A percentile compares a stretch with the other conserved stretches of the same genome.
Conservation (phyloP, 805 yeast species). For the Lipomyces japonicus region DNA sequence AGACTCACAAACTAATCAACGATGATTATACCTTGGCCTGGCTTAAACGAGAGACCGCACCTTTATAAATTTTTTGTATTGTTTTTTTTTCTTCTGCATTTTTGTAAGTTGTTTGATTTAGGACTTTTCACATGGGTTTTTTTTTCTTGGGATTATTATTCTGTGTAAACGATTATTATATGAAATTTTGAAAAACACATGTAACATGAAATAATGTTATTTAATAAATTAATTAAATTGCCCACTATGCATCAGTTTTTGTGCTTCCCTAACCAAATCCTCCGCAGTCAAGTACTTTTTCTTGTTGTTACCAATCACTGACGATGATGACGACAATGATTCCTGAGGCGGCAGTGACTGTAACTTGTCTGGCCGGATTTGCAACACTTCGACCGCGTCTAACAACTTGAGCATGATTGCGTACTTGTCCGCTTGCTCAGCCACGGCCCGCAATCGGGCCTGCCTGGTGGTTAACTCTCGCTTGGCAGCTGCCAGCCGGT, state of each 20-base stretch:
- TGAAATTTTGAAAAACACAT: too few species aligned
- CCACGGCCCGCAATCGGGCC: conserved; percentile 59
- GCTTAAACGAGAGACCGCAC: conserved; percentile 61
- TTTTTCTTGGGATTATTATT: too few species aligned
- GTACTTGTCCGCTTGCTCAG: conserved; percentile 57
- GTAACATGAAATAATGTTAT: too few species aligned
- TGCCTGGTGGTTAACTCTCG: conserved; percentile 52
- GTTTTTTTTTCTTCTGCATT: too few species aligned
- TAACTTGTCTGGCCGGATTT: conserved; percentile 55
- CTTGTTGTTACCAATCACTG: too few species aligned
- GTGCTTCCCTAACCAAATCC: background rate
- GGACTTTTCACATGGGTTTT: too few species aligned
- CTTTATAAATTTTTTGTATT: background rate
- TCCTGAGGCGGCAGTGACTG: too few species aligned
- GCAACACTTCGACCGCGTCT: conserved; percentile 60
- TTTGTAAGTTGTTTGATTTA: too few species aligned
- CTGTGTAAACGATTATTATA: too few species aligned
- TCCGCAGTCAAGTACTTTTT: background rate
- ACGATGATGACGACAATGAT: too few species aligned
- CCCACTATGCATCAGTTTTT: too few species aligned
- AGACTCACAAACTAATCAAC: conserved; percentile 49
- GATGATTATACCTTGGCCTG: conserved; percentile 63
- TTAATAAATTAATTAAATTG: too few species aligned
- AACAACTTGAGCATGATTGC: conserved; percentile 67
- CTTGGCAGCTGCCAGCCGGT: conserved; percentile 48